A percentile compares a stretch with the other conserved stretches of the same genome.
Conservation (phyloP, 1,139 yeast genomes). For the Arxiozyma bovina region DNA sequence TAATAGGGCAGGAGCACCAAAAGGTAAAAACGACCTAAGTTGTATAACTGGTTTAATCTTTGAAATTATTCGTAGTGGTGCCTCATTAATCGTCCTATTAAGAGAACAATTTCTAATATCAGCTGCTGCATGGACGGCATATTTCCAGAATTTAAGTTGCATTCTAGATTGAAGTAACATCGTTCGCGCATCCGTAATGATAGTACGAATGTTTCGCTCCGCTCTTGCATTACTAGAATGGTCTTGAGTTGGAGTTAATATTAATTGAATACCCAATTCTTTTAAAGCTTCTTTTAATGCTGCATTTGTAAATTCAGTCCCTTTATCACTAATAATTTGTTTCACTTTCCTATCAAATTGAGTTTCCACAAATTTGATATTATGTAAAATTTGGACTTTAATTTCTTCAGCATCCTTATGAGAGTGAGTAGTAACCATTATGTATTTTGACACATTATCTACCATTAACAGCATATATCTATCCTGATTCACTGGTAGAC, state of each 20-base stretch:
- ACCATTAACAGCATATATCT: slow-evolving; percentile 7
- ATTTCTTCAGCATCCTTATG: not conserved
- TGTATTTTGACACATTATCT: slow-evolving; percentile 4
- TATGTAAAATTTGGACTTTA: not conserved
- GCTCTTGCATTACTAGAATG: slow-evolving; percentile 6
- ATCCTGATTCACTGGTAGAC: not conserved
- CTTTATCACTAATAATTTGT: slow-evolving; percentile 2
- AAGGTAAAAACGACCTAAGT: slow-evolving; percentile 2
- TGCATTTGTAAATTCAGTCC: slow-evolving; percentile 4
- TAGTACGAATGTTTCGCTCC: slow-evolving; percentile 3
- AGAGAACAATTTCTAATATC: slow-evolving; percentile 4
- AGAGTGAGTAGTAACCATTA: slow-evolving; percentile 1
- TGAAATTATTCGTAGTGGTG: slow-evolving; percentile 1
- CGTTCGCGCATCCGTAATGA: slow-evolving; percentile 3
- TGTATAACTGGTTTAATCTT: not conserved
- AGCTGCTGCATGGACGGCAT: slow-evolving; percentile 4
- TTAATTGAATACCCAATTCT: slow-evolving; percentile 1
- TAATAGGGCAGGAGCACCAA: slow-evolving; percentile 1
- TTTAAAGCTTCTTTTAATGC: not conserved
- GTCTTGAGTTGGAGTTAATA: slow-evolving; percentile 2
- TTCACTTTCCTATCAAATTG: slow-evolving; percentile 3
- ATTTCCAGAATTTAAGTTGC: slow-evolving; percentile 4
- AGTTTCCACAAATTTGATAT: not conserved
- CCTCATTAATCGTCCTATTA: not conserved
- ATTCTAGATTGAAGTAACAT: slow-evolving; percentile 1